Conservation (phyloP, 192 early-diverging fungal genomes). For the Linnemannia zychae region DNA sequence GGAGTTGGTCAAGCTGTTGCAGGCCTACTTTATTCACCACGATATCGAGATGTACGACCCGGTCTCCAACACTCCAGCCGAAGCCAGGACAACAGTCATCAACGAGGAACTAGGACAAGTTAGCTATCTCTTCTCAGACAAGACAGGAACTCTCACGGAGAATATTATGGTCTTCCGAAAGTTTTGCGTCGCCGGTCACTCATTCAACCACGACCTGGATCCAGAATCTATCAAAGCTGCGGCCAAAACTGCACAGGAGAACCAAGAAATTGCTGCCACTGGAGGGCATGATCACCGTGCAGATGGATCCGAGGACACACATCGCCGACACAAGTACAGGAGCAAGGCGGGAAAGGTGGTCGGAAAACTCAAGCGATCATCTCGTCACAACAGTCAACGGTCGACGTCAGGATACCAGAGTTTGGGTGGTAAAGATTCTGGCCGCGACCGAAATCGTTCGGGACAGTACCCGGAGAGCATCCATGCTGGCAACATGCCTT, state of each 20-base stretch:
- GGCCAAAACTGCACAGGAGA: slow-evolving; percentile 18
- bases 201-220: slow-evolving; percentile 74
- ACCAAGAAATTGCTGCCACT: slow-evolving; percentile 1
- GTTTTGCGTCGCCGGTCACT: slow-evolving; percentile 71
- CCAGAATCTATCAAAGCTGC: slow-evolving; percentile 51
- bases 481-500: slow-evolving; percentile 43
- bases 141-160: slow-evolving; percentile 91
- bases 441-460: slow-evolving; percentile 9
- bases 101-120: slow-evolving; percentile 93
- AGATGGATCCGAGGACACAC: not conserved
- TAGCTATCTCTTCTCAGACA: slow-evolving; percentile 91
- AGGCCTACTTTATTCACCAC: slow-evolving; percentile 82
- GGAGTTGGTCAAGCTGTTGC: slow-evolving; percentile 84
- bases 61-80: slow-evolving; percentile 77
- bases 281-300: slow-evolving; percentile 1
- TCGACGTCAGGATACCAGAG: slow-evolving; percentile 44
- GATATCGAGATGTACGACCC: slow-evolving; percentile 86
- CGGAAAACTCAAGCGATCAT: slow-evolving; percentile 25
- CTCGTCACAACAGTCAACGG: slow-evolving; percentile 25
- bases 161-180: slow-evolving; percentile 88
- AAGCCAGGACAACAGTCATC: slow-evolving; percentile 82
- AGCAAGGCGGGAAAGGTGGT: slow-evolving; percentile 49
- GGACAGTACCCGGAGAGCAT: slow-evolving; percentile 34
- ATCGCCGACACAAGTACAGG: slow-evolving; percentile 33
- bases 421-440: slow-evolving; percentile 12